Percentiles rank a stretch among this genome's conserved stretches.
phyloP scores from a whole-genome alignment of 73 alveolate genomes.

The Diophrys sp. region DNA sequence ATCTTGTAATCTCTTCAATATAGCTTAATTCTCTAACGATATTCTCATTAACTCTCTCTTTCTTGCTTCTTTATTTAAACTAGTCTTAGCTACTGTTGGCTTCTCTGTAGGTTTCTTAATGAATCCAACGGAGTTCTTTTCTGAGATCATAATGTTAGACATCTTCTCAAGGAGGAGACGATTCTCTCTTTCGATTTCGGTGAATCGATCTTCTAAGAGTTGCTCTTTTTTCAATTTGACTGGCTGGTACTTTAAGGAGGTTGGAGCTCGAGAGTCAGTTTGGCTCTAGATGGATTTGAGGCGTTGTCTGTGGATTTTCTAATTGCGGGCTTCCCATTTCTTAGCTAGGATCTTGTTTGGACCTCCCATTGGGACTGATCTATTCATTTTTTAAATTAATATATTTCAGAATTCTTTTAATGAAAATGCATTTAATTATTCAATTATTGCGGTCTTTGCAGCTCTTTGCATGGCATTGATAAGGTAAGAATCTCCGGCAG shows the following conservation, averaged over 20 bases:
- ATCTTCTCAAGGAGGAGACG: conserved; percentile 47
- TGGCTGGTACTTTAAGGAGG: background rate
- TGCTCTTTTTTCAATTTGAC: conserved; percentile 10
- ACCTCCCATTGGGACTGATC: conserved; percentile 48
- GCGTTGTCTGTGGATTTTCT: conserved; percentile 51
- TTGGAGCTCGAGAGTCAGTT: background rate
- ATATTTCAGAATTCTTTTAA: too few relatives aligned
- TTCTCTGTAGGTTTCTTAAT: background rate
- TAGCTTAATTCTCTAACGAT: conserved; percentile 32
- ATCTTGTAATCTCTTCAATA: conserved; percentile 45
- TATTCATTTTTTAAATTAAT: conserved; percentile 10
- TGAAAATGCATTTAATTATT: background rate
- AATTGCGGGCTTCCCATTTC: conserved; percentile 54
- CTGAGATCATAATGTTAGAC: conserved; percentile 57
- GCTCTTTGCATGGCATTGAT: too few relatives aligned
- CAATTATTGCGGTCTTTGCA: background rate
- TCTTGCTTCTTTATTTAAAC: conserved; percentile 31
- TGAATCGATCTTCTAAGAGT: conserved; percentile 33
- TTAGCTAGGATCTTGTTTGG: conserved; percentile 49
- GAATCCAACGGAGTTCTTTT: conserved; percentile 9
- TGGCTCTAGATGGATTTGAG: conserved; percentile 27
- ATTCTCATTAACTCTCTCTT: conserved; percentile 42
- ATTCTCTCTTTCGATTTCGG: conserved; percentile 54
- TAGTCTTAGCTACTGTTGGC: background rate
- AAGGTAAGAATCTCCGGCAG: too few relatives aligned